Evolutionary conservation across 352 stramenopile species (phyloP).

Genomic region (Phytophthora colocasiae): DNA sequence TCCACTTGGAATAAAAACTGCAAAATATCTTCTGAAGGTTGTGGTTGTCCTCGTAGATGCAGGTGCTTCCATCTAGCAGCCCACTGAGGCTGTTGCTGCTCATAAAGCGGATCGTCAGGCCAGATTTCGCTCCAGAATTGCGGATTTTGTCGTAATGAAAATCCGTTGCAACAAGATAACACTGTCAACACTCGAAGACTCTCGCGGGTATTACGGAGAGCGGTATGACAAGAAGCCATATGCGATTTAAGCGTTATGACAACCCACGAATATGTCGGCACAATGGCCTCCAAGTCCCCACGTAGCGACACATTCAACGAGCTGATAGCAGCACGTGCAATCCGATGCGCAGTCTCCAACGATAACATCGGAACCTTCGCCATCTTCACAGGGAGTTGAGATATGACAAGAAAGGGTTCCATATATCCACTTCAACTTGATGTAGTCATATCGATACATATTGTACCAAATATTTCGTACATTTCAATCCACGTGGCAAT

Average conservation of each 20-base stretch:
- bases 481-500: slow-evolving; percentile 14
- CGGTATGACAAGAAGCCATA: neutral
- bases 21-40: neutral
- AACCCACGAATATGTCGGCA: slow-evolving; percentile 24
- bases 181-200: slow-evolving; percentile 26
- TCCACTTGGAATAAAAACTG: slow-evolving; percentile 13
- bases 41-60: slow-evolving; percentile 3
- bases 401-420: neutral
- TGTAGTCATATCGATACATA: slow-evolving; percentile 4
- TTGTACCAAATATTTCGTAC: neutral
- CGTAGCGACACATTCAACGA: slow-evolving; percentile 23
- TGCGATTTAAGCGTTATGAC: slow-evolving; percentile 8
- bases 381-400: neutral
- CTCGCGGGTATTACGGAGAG: slow-evolving; percentile 6
- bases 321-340: slow-evolving; percentile 15
- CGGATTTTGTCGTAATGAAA: slow-evolving; percentile 19
- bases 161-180: slow-evolving; percentile 22
- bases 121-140: slow-evolving; percentile 33
- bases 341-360: slow-evolving; percentile 22
- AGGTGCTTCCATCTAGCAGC: slow-evolving; percentile 21
- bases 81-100: slow-evolving; percentile 16
- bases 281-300: slow-evolving; percentile 12
- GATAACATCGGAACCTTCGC: slow-evolving; percentile 3
- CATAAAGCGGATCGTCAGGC: neutral
- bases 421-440: slow-evolving; percentile 20